Base-by-base conservation (phyloP, 2,329 filamentous ascomycete genomes). In the Pseudocercospora fuligena region DNA sequence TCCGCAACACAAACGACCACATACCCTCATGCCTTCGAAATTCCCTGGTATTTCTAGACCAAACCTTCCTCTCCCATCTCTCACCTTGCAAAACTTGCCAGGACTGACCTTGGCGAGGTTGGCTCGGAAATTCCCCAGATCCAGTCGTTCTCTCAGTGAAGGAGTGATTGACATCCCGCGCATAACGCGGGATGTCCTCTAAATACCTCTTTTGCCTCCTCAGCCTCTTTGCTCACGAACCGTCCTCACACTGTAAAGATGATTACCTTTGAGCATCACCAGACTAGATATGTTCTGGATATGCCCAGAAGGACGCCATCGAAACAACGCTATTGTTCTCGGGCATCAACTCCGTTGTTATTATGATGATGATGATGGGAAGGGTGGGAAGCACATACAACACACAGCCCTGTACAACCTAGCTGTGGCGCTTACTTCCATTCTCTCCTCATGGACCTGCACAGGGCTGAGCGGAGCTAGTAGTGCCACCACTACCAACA, bases 391-490 rank as follows among this genome's bases (percentile, higher is more conserved):
- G 9, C 21, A 14, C 47, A 9, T 16, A 21, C 47, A 53, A 14
- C 47, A 25, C 21, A 43, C 40, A 43, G 16, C 40, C 58, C 58
- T 61, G 25, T 21, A 19, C n/a, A 47, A 27, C 40, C 58, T 21
- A 47, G 40, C 36, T 61, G 43, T 49, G 59, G 59, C 59, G 59
- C 59, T 61, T 61, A 51, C 43, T 29, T n/a, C 21, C 21, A 14
- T 16, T 12, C 47, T 43, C 31, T 21, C 12, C 23, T 51, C 19
- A 21, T n/a, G 51, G 54, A 58, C 54, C 56, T 58, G 31, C 31
- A 61, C 59, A 61, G 46, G 40, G 40, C 59, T 31, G 23, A 60
- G 36, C n/a, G 57, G 57, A 47, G 25, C 23, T 27, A 46, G 25
- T 33, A 46, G 40, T 51, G 59, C 59, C 23, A 61, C 40, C 25